Conservation (phyloP, 345 rosid genomes). For the Salix caprea region DNA sequence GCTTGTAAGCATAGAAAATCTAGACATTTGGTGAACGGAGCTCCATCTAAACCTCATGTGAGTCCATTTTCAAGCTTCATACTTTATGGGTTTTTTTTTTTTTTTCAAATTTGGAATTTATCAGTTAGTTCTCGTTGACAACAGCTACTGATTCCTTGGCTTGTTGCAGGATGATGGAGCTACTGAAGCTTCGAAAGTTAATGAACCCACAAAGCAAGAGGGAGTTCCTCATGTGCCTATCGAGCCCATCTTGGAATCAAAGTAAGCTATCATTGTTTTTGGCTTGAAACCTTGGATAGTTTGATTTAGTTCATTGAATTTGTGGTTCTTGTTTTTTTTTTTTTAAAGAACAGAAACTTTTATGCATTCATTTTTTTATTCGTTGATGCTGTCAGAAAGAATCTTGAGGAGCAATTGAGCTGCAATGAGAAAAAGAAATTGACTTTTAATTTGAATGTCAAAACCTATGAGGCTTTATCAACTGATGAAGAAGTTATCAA, state of each 20-base stretch:
- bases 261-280: slow-evolving; percentile 9
- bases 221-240: slow-evolving; percentile 10
- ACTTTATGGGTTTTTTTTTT: not conserved
- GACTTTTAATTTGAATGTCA: slow-evolving; percentile 3
- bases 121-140: not conserved
- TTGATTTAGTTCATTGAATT: not conserved
- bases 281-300: not conserved
- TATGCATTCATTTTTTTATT: not conserved
- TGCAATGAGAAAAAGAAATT: slow-evolving; percentile 12
- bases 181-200: not conserved
- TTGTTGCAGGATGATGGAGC: slow-evolving; percentile 11
- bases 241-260: not conserved
- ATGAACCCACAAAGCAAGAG: not conserved
- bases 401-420: slow-evolving; percentile 3
- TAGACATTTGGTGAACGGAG: not conserved
- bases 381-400: slow-evolving; percentile 7
- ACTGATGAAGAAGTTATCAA: not conserved
- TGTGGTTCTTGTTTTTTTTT: not conserved
- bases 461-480: not conserved
- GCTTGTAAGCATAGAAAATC: slow-evolving; percentile 10
- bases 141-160: not conserved
- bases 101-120: not conserved
- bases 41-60: slow-evolving; percentile 15
- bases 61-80: slow-evolving; percentile 11
- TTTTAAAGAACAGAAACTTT: not conserved